A percentile compares a stretch with the other conserved stretches of the same genome.
These are phyloP conservation scores for Fusarium cyanostomum DNA, from an alignment of 2,329 filamentous ascomycete species.

Conservation along the genomic window DNA sequence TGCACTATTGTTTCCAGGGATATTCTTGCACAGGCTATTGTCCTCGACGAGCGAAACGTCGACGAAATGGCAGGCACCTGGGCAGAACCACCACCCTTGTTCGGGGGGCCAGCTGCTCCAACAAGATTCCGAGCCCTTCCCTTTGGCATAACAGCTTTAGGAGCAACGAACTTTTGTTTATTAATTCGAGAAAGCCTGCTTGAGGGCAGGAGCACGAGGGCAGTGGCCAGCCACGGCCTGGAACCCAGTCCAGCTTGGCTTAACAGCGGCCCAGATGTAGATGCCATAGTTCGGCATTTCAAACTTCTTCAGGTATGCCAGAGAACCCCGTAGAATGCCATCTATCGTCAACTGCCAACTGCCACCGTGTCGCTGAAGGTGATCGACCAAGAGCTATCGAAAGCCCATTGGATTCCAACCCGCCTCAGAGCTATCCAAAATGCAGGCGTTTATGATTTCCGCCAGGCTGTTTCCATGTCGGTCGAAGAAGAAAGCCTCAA, in stretches of 20 bases:
- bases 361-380: slow-evolving; percentile 7
- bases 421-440: not conserved
- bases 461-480: not conserved
- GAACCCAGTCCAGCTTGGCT: not conserved
- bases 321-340: not conserved
- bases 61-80: not conserved
- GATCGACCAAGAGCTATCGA: slow-evolving; percentile 1
- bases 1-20: too few species aligned
- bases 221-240: not conserved
- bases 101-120: not conserved
- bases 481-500: not conserved
- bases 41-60: not conserved
- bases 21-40: too few species aligned
- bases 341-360: slow-evolving; percentile 1
- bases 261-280: not conserved
- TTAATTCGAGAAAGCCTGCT: not conserved
- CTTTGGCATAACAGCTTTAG: not conserved
- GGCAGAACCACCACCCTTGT: not conserved
- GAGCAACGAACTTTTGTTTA: not conserved
- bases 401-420: slow-evolving; percentile 3
- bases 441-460: not conserved
- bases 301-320: slow-evolving; percentile 2
- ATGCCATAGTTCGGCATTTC: slow-evolving; percentile 2
- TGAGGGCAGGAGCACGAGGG: not conserved
- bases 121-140: not conserved